Percentiles rank a stretch among this genome's conserved stretches.
phyloP scores from a whole-genome alignment of 2,329 filamentous ascomycete genomes.

The Penicillium sp. region DNA sequence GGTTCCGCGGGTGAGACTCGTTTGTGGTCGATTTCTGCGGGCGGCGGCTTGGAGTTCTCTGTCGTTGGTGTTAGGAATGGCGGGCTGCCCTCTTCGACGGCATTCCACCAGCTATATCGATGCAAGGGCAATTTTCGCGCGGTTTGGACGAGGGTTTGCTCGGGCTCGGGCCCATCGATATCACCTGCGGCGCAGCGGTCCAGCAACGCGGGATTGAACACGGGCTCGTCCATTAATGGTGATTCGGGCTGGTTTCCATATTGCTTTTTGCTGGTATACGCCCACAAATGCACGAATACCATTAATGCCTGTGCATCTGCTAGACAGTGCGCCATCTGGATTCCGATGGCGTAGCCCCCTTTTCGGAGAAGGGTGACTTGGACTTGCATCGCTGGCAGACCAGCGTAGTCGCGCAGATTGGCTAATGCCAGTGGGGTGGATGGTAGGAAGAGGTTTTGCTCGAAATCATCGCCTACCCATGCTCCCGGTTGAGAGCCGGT shows the following conservation, averaged over 20 bases:
- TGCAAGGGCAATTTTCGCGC: slow-evolving; percentile 2
- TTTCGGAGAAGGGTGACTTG: slow-evolving; percentile 45
- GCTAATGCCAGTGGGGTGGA: not conserved
- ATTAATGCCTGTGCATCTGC: slow-evolving; percentile 47
- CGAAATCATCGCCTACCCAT: slow-evolving; percentile 2
- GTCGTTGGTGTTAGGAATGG: not conserved
- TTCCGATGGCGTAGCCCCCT: slow-evolving; percentile 43
- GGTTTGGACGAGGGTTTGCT: not conserved
- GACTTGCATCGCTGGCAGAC: slow-evolving; percentile 18
- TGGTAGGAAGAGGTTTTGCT: not conserved
- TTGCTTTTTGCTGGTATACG: slow-evolving; percentile 33
- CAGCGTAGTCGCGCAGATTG: slow-evolving; percentile 1
- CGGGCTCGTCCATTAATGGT: not conserved
- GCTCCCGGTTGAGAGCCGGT: not conserved
- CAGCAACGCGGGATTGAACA: slow-evolving; percentile 1
- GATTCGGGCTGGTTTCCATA: slow-evolving; percentile 24
- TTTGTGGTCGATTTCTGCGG: not conserved
- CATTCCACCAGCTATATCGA: slow-evolving; percentile 9
- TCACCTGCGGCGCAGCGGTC: not conserved
- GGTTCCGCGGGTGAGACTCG: not conserved
- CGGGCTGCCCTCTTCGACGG: not conserved
- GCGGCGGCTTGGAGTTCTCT: slow-evolving; percentile 2
- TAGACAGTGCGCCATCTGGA: slow-evolving; percentile 47
- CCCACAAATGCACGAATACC: slow-evolving; percentile 47
- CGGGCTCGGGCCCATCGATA: slow-evolving; percentile 1